Conservation (phyloP, 2,329 filamentous ascomycete species). For the Sphaerulina populicola region DNA sequence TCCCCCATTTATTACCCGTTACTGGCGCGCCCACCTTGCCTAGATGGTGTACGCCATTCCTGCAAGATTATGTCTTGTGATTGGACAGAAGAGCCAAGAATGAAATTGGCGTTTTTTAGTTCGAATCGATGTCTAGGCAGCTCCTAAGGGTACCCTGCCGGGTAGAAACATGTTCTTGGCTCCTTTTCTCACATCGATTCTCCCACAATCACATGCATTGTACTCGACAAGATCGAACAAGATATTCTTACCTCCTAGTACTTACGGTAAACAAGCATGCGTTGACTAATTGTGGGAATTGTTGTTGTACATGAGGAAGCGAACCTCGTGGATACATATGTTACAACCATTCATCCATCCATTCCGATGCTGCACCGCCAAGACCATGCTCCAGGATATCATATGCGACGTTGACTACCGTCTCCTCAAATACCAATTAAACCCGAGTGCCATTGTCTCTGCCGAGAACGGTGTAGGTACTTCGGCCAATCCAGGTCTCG, state of each 20-base stretch:
- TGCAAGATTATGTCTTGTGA: background rate
- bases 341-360: background rate
- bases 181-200: too few relatives aligned
- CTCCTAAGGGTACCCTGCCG: too few relatives aligned
- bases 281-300: background rate
- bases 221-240: too few relatives aligned
- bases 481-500: constrained; percentile 65
- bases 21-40: background rate
- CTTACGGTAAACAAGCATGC: too few relatives aligned
- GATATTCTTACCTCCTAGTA: too few relatives aligned
- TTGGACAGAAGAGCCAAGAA: background rate
- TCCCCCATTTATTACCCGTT: background rate
- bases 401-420: constrained; percentile 44
- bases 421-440: constrained; percentile 87
- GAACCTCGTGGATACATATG: background rate
- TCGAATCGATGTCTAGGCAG: too few relatives aligned
- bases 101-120: background rate
- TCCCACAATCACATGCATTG: too few relatives aligned
- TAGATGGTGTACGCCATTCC: constrained; percentile 4
- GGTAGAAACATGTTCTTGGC: too few relatives aligned
- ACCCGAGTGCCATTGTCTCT: constrained; percentile 68
- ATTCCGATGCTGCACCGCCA: constrained; percentile 1
- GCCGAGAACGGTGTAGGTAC: constrained; percentile 69
- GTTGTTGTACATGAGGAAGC: background rate
- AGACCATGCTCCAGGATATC: background rate